These are phyloP conservation scores for Penicillium pancosmium DNA, from an alignment of 495 filamentous ascomycete genomes.

Conservation along the genomic window DNA sequence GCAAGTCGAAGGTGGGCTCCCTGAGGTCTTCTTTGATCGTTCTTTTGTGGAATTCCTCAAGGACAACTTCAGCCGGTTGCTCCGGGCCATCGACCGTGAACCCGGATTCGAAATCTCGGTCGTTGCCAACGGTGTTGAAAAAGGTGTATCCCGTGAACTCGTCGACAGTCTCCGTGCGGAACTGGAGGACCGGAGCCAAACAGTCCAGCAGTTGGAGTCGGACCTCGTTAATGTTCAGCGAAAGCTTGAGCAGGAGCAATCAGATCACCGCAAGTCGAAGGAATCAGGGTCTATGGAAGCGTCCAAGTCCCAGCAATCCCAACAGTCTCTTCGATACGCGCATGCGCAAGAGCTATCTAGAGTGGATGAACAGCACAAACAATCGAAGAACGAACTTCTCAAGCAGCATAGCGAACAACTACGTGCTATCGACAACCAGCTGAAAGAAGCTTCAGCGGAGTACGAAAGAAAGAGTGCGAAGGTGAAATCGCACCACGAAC, in stretches of 20 bases:
- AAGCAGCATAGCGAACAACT: constrained; percentile 52
- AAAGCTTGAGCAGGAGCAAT: constrained; percentile 75
- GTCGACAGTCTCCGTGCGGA: constrained; percentile 81
- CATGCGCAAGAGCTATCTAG: constrained; percentile 63
- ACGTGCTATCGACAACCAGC: constrained; percentile 48
- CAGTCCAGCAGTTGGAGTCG: constrained; percentile 67
- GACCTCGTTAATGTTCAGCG: constrained; percentile 67
- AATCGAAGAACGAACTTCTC: constrained; percentile 45
- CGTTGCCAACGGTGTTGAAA: constrained; percentile 75
- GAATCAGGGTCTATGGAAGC: constrained; percentile 68
- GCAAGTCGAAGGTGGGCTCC: constrained; percentile 61
- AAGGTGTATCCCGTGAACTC: constrained; percentile 79
- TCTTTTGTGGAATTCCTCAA: constrained; percentile 94
- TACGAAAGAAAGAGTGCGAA: constrained; percentile 50
- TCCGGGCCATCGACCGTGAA: constrained; percentile 87
- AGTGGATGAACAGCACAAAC: constrained; percentile 50
- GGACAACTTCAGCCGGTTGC: constrained; percentile 86
- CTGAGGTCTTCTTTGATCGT: constrained; percentile 83
- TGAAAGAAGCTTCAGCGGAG: constrained; percentile 53
- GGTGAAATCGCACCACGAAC: constrained; percentile 56
- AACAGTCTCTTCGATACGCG: constrained; percentile 69
- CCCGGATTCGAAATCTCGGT: constrained; percentile 83
- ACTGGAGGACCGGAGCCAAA: constrained; percentile 69
- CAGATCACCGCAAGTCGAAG: constrained; percentile 71
- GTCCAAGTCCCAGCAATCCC: constrained; percentile 64